These are phyloP conservation scores for Echinosophora koreensis DNA, from an alignment of 306 rosid species.

Conservation along the genomic window DNA sequence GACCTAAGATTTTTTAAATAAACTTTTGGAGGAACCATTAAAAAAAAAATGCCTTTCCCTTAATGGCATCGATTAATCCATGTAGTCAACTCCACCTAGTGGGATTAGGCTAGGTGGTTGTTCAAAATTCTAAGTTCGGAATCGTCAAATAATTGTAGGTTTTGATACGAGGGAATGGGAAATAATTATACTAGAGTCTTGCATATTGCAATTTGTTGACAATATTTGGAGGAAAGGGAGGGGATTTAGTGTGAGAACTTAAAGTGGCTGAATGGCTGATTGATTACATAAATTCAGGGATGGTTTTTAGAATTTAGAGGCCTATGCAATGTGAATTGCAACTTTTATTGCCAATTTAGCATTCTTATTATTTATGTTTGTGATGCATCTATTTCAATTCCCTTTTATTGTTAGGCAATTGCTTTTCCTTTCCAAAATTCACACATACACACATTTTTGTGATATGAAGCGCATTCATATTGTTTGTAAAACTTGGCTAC, in stretches of 20 bases:
- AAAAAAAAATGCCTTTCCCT: not conserved
- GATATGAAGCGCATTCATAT: not conserved
- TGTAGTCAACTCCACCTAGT: not conserved
- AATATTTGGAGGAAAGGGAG: not conserved
- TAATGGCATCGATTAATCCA: not conserved
- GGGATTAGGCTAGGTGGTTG: not conserved
- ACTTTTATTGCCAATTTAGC: conserved; percentile 11
- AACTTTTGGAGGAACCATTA: not conserved
- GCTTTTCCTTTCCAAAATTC: not conserved
- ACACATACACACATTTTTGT: not conserved
- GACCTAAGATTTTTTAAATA: not conserved
- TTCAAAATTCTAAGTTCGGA: not conserved
- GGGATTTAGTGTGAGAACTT: conserved; percentile 8
- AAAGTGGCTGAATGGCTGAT: not conserved
- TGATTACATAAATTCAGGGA: not conserved
- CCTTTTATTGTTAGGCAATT: conserved; percentile 1
- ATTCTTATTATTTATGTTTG: conserved; percentile 15
- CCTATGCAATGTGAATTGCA: conserved; percentile 3
- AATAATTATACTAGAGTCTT: conserved; percentile 14
- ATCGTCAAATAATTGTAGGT: not conserved
- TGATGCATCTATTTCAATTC: not conserved
- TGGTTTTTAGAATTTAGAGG: not conserved
- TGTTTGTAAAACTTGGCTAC: not conserved
- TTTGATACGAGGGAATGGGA: conserved; percentile 10
- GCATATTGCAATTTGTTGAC: not conserved